Conservation (phyloP, 371 early-diverging fungal species). For the Mucor piriformis region DNA sequence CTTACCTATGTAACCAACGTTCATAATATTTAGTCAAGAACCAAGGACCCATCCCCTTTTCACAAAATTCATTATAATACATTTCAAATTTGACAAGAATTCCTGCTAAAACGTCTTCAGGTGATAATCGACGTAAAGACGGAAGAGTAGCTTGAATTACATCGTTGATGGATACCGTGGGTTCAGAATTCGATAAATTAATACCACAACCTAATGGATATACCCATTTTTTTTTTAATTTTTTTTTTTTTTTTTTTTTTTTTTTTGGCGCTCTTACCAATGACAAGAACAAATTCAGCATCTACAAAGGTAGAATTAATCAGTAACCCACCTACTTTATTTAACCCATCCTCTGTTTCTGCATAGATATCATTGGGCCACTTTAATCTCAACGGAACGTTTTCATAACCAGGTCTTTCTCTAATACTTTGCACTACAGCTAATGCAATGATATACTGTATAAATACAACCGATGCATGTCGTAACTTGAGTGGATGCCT, state of each 20-base stretch:
- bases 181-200: slow-evolving; percentile 80
- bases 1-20: slow-evolving; percentile 85
- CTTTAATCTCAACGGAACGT: slow-evolving; percentile 82
- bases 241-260: too few relatives aligned
- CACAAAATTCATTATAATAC: slow-evolving; percentile 70
- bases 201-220: slow-evolving; percentile 73
- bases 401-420: slow-evolving; percentile 70
- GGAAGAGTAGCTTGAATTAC: slow-evolving; percentile 64
- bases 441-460: slow-evolving; percentile 89
- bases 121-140: slow-evolving; percentile 42
- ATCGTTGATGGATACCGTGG: slow-evolving; percentile 86
- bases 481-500: slow-evolving; percentile 64
- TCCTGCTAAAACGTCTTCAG: slow-evolving; percentile 77
- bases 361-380: slow-evolving; percentile 98
- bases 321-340: slow-evolving; percentile 87
- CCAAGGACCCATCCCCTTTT: slow-evolving; percentile 68
- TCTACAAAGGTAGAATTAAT: slow-evolving; percentile 77
- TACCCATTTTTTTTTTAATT: too few relatives aligned
- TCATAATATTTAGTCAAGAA: slow-evolving; percentile 76
- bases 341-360: slow-evolving; percentile 46
- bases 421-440: slow-evolving; percentile 83
- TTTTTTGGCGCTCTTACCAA: too few relatives aligned
- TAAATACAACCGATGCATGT: slow-evolving; percentile 73
- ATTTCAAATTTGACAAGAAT: slow-evolving; percentile 76
- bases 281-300: slow-evolving; percentile 77